Base-by-base conservation (phyloP, 75 land plant genomes). In the Adiantum capillusveneris region DNA sequence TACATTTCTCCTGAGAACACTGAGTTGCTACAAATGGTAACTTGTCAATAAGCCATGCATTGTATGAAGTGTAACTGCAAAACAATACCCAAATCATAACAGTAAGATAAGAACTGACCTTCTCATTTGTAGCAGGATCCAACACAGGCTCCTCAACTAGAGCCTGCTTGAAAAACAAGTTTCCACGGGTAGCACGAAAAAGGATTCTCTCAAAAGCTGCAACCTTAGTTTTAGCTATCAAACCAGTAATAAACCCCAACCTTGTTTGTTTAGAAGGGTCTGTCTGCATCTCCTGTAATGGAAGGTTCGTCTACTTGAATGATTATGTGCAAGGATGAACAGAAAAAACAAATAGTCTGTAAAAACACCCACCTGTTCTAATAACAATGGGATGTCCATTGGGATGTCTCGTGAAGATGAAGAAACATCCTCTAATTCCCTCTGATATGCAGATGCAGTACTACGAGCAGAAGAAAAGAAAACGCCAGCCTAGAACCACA, bases 141-240 rank as follows among this genome's bases (percentile, higher is more conserved):
- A 75, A 53, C 18, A 94, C 86, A 54, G 69, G 73, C 44, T 80
- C 82, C 57, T 76, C 96, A 52, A 85, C 82, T 26, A 80, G 74
- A 24, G 90, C 81, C 60, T 88, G 86, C 63, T 83, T 81, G 54
- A 94, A 84, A 67, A 86, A 75, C 87, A 94, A 81, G 61, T 94
- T 94, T 11, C 98, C 98, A 50, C 98, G 84, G 48, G 98, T 94
- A 48, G 98, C 90, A 50, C 98, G 86, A 57, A 86, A 94, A 22
- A 94, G 73, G 70, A 94, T 90, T 64, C 98, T 84, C 57, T 94
- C 96, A 79, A 94, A 94, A 50, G 66, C 74, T 59, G 73, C 50
- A 22, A 63, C 75, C 58, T 94, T 94, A 22, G 72, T 63, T 64
- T 77, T 75, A 62, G 79, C 76, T 11, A 94, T 80, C 45, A 94